phyloP scores from a whole-genome alignment of 2,329 filamentous ascomycete species.

The Tolypocladium ovalisporum region DNA sequence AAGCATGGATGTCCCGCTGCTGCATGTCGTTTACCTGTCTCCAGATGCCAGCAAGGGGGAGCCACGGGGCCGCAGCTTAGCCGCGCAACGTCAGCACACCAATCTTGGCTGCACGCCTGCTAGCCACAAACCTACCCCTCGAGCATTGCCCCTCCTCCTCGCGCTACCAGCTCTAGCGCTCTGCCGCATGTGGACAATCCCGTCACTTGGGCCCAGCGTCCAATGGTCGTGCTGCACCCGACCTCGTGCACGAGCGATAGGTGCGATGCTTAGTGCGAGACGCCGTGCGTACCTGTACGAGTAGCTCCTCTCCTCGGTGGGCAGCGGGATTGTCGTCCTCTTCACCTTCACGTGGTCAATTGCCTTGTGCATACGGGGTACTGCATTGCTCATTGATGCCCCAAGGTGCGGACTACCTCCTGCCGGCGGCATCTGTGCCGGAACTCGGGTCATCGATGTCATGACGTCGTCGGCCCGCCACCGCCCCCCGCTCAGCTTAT shows the following conservation, averaged over 20 bases:
- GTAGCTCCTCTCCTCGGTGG: no score
- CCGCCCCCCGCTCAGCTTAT: background rate
- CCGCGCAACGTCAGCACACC: background rate
- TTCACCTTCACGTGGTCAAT: background rate
- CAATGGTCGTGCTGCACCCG: constrained; percentile 16
- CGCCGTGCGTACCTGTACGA: background rate
- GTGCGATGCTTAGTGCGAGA: background rate
- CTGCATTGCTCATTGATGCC: no score
- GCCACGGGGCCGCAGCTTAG: background rate
- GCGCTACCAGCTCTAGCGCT: background rate
- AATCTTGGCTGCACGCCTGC: background rate
- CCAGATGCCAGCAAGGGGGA: background rate
- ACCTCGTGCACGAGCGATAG: constrained; percentile 23
- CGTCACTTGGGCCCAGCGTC: constrained; percentile 6
- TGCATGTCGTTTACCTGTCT: background rate
- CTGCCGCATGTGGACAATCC: background rate
- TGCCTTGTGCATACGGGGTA: background rate
- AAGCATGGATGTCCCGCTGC: background rate
- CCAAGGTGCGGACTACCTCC: background rate
- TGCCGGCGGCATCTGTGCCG: background rate
- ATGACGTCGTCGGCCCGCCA: background rate
- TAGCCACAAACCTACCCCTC: background rate
- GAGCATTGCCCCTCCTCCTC: background rate
- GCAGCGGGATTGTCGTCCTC: background rate
- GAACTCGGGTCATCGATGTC: background rate